Evolutionary conservation across 2,329 filamentous ascomycete genomes (phyloP).

Genomic region (Tolypocladium ophioglossoides): DNA sequence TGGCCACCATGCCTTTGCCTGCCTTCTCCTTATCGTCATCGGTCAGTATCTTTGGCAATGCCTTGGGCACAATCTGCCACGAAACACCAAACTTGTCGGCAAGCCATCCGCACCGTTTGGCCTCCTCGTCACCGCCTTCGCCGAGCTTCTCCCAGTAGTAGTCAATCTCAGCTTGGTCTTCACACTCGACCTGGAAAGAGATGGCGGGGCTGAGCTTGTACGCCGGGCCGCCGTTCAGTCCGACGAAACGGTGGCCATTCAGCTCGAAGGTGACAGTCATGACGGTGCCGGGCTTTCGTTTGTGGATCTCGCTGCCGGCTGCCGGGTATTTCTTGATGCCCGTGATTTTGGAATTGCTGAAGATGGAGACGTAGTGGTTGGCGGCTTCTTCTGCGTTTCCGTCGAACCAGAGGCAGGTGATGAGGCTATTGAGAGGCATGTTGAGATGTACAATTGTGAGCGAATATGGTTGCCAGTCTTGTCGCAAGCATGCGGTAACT

Average conservation of each 20-base stretch:
- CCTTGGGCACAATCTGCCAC: conserved; percentile 35
- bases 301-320: conserved; percentile 18
- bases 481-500: neutral
- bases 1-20: conserved; percentile 18
- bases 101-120: conserved; percentile 33
- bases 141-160: conserved; percentile 33
- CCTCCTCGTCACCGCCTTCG: conserved; percentile 19
- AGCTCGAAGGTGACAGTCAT: conserved; percentile 28
- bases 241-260: conserved; percentile 27
- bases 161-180: conserved; percentile 34
- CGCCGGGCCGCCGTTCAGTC: conserved; percentile 30
- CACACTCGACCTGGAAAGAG: conserved; percentile 33
- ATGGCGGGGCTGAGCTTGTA: conserved; percentile 29
- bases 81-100: conserved; percentile 32
- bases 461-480: neutral
- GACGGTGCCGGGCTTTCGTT: conserved; percentile 18
- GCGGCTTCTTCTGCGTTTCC: conserved; percentile 30
- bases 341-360: conserved; percentile 25
- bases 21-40: conserved; percentile 23
- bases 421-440: conserved; percentile 5
- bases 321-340: conserved; percentile 18
- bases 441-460: neutral
- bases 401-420: conserved; percentile 31
- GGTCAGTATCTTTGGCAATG: conserved; percentile 22
- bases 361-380: conserved; percentile 29